These are phyloP conservation scores for Aspergillus ochraceoroseus DNA, from an alignment of 2,329 filamentous ascomycete genomes.

Conservation along the genomic window DNA sequence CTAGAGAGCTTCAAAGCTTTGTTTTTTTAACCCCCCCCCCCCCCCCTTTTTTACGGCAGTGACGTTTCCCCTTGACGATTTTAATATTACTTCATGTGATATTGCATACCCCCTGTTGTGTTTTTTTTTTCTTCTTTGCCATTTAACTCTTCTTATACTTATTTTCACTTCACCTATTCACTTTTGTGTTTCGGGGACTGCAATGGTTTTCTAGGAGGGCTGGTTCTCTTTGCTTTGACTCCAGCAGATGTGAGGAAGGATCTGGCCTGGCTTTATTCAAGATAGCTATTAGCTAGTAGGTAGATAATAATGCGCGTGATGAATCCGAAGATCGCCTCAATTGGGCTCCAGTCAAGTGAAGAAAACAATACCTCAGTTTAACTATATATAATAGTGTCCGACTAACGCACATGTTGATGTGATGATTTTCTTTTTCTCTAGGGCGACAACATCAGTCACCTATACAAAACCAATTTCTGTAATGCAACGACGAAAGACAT, in stretches of 20 bases:
- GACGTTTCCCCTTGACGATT: constrained; percentile 7
- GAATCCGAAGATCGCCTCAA: too few relatives aligned
- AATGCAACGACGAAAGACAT: constrained; percentile 2
- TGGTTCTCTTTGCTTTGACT: too few relatives aligned
- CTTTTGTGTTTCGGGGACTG: too few relatives aligned
- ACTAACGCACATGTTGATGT: too few relatives aligned
- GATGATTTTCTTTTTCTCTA: too few relatives aligned
- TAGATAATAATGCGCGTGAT: constrained; percentile 4
- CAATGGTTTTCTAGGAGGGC: too few relatives aligned
- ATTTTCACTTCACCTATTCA: background rate
- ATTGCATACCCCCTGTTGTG: constrained; percentile 12
- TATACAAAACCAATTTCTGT: too few relatives aligned
- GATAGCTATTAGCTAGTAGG: background rate
- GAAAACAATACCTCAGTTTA: too few relatives aligned
- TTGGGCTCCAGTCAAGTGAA: too few relatives aligned
- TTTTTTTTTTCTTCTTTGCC: constrained; percentile 3
- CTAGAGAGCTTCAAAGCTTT: constrained; percentile 28
- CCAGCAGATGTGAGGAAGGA: background rate
- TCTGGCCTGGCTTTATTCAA: background rate
- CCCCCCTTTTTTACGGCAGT: constrained; percentile 8
- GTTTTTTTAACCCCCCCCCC: constrained; percentile 12
- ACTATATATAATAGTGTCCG: too few relatives aligned
- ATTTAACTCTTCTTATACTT: background rate
- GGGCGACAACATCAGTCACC: too few relatives aligned
- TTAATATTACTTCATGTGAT: background rate